Evolutionary conservation across 78 protist species (phyloP), one percentile per base, ranked within the genome.

Genomic region (Cavenderia fasciculata): DNA sequence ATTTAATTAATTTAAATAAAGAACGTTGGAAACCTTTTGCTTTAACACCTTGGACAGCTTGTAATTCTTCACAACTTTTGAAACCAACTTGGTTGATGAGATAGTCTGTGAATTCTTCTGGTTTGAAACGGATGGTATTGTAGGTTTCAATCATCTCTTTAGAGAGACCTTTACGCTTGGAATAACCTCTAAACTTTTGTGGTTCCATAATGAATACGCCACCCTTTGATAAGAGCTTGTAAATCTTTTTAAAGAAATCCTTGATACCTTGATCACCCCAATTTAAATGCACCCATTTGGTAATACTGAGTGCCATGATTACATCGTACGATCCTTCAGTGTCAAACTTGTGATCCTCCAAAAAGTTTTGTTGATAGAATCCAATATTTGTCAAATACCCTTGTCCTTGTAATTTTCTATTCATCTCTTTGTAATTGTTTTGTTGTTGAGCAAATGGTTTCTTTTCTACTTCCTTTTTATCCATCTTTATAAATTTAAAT

Each of bases 251-350:
- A 57, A 95, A 95, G 74, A 95, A 57, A 18, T 36, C 40, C 36
- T 54, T 71, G 21, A 95, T 47, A 16, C 97, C 97, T 54, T 41
- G 78, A 29, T 95, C 97, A 8, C 97, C 97, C 68, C 59, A 92
- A 71, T 94, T 95, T 33, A 95, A 74, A 36, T 95, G 97, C 25
- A 95, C 27, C 97, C 97, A 95, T 44, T 95, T 95, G 12, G 94
- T 36, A n/a, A 92, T 51, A 86, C 94, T 79, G 19, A 95, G 43
- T 29, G 72, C 90, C 43, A 72, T 19, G 8, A 82, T 69, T 12
- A 82, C 90, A 69, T 82, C 90, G 44, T 69, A 68, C 4, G 36
- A 0, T 6, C 43, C 41, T 21, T 52, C 47, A 25, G 14, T 16
- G 56, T 82, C 90, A 19, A 68, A 38, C 2, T 33, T 46, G 33